Evolutionary conservation across 208 protist genomes (phyloP).

Genomic region (Blastocrithidia nonstop): DNA sequence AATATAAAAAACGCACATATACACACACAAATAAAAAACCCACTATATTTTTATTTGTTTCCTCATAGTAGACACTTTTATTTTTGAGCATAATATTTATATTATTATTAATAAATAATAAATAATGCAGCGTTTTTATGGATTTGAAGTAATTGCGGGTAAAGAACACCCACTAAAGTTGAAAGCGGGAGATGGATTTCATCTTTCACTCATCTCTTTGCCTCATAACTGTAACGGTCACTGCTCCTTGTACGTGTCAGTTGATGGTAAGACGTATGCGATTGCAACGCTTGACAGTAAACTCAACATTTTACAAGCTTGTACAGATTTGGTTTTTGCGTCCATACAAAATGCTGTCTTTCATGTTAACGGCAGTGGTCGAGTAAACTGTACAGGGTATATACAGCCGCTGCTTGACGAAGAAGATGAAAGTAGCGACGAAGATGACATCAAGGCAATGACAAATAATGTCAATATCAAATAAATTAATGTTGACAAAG

Average conservation of each 20-base stretch:
- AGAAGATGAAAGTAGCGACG: constrained; percentile 14
- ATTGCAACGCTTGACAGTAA: constrained; percentile 52
- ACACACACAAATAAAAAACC: too few species aligned
- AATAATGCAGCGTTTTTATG: constrained; percentile 73
- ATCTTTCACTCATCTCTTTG: constrained; percentile 55
- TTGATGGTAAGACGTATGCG: constrained; percentile 69
- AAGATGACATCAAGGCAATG: constrained; percentile 27
- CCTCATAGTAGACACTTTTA: too few species aligned
- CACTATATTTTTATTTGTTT: too few species aligned
- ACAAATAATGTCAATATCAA: too few species aligned
- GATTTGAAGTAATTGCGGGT: constrained; percentile 63
- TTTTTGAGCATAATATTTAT: too few species aligned
- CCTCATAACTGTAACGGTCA: constrained; percentile 50
- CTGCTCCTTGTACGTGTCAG: constrained; percentile 56
- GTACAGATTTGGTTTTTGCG: constrained; percentile 74
- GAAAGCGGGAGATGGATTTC: constrained; percentile 44
- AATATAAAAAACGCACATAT: too few species aligned
- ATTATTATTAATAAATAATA: too few species aligned
- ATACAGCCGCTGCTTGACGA: constrained; percentile 45
- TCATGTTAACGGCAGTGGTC: constrained; percentile 49
- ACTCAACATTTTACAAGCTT: constrained; percentile 35
- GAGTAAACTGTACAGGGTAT: constrained; percentile 73
- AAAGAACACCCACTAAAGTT: too few species aligned
- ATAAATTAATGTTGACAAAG: too few species aligned
- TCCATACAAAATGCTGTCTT: constrained; percentile 55